Conservation (phyloP, 106 monocot genomes). For the Allium fistulosum region DNA sequence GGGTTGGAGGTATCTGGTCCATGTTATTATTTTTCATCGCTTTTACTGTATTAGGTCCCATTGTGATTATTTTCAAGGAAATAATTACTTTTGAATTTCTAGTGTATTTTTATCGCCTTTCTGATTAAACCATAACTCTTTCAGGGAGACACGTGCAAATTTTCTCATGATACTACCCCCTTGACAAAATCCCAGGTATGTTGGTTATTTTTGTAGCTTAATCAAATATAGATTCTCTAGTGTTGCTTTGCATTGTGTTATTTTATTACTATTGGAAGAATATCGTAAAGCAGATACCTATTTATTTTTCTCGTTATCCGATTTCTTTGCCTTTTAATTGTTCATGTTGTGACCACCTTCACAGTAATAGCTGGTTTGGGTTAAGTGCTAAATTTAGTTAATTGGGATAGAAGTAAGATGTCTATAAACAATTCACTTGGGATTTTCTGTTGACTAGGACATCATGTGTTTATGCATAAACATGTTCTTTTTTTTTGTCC, state of each 20-base stretch:
- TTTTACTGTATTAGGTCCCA: too few relatives aligned
- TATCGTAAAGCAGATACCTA: not conserved
- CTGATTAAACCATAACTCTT: not conserved
- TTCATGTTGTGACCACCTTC: not conserved
- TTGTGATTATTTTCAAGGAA: too few relatives aligned
- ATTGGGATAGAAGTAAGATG: too few relatives aligned
- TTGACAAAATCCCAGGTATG: slow-evolving; percentile 79
- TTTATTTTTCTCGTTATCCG: not conserved
- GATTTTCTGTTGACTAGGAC: too few relatives aligned
- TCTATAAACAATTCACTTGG: too few relatives aligned
- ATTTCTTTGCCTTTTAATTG: not conserved
- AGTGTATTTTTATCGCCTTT: too few relatives aligned
- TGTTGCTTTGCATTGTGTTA: not conserved
- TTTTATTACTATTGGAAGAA: not conserved
- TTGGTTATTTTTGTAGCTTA: not conserved
- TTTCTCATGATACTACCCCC: slow-evolving; percentile 80
- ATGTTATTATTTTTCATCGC: too few relatives aligned
- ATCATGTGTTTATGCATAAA: too few relatives aligned
- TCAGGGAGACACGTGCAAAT: slow-evolving; percentile 78
- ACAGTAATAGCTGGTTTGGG: not conserved
- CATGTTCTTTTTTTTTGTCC: too few relatives aligned
- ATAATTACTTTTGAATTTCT: too few relatives aligned
- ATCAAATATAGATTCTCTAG: not conserved
- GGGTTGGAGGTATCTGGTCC: too few relatives aligned
- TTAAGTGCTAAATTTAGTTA: not conserved